phyloP scores from a whole-genome alignment of 2,329 filamentous ascomycete genomes.

The Colletotrichum sp. region DNA sequence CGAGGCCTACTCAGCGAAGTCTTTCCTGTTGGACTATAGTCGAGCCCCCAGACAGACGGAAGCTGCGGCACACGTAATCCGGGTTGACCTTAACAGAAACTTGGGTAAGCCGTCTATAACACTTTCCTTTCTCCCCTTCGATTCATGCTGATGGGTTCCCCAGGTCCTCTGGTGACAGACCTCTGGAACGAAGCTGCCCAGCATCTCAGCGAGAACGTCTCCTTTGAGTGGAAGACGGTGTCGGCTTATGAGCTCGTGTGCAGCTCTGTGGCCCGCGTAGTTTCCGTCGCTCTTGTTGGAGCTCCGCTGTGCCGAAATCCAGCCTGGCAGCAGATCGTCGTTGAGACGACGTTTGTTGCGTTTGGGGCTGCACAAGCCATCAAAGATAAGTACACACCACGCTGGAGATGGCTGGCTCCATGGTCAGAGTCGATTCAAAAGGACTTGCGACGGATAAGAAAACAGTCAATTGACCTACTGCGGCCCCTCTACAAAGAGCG shows the following conservation, averaged over 20 bases:
- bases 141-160: background rate
- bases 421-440: background rate
- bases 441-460: background rate
- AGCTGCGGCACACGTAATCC: background rate
- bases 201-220: background rate
- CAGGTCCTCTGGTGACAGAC: background rate
- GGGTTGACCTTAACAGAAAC: background rate
- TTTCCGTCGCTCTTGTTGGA: background rate
- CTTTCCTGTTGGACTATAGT: background rate
- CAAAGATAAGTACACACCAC: background rate
- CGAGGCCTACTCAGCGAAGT: background rate
- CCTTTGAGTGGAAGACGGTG: background rate
- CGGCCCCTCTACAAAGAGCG: background rate
- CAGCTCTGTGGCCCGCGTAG: background rate
- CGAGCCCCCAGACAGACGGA: background rate
- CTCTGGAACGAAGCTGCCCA: background rate
- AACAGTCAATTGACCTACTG: background rate
- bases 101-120: background rate
- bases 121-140: no score
- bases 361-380: background rate
- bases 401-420: background rate
- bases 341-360: background rate
- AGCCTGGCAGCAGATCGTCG: background rate
- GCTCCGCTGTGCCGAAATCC: background rate
- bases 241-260: background rate